Evolutionary conservation across 176 grass and related monocot species (phyloP), one percentile per base, ranked within the genome.

Genomic region (Elaeis guineensis): DNA sequence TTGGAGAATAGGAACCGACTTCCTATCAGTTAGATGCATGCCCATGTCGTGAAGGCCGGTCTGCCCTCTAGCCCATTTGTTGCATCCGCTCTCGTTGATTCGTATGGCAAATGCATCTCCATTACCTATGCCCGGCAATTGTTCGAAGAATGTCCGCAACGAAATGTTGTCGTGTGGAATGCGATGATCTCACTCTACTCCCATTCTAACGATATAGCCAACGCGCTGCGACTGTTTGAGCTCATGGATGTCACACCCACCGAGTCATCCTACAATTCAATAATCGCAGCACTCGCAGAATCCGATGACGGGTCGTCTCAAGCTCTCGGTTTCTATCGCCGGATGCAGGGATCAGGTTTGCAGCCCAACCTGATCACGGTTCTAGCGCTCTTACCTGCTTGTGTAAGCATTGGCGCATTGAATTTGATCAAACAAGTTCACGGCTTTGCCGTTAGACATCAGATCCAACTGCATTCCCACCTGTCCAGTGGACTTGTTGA

Each of bases 81-180:
- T 16, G 44, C 81, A 4, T 90, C 86, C 59, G 82, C 78, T 0
- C 86, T 90, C 21, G 61, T 90, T 17, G 16, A 64, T 15, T 78
- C 82, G 22, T 90, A 76, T 8, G 86, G 76, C 5, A 30, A 69
- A 25, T 49, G 52, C 25, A 29, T 65, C 51, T 75, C 54, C 4
- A 2, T 51, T n/a, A 63, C 9, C 0, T n/a, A 52, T 50, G 78
- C 86, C 29, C 66, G 82, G 57, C 30, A 66, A 67, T 63, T 90
- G 78, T 90, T 90, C 75, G 86, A 90, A 39, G 86, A 85, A 79
- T 85, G 77, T 64, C 68, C 86, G 21, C 51, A 22, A 25, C 60
- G 78, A 50, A 82, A 69, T n/a, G 78, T 67, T n/a, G 55, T 85
- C 28, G 78, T 85, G 54, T 90, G 82, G 78, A 90, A 82, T 60